Base-by-base conservation (phyloP, 495 filamentous ascomycete species). In the Friedmanniomyces simplex region DNA sequence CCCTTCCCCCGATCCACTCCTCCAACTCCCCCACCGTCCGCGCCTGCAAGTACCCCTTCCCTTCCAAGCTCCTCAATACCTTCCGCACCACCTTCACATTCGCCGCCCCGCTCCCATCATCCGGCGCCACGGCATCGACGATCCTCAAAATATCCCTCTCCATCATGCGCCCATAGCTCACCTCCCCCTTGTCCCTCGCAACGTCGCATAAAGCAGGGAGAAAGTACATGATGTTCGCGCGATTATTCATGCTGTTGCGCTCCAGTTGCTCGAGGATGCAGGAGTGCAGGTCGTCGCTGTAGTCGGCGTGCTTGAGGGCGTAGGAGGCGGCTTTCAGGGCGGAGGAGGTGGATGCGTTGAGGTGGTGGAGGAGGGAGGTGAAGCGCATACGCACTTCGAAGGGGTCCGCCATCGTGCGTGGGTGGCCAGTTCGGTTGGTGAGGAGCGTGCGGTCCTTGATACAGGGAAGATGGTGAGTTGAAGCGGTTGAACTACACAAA, bases 171-270 rank as follows among this genome's bases (percentile, higher is more conserved):
- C 93, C 80, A 67, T 90, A 97, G 18, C 55, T 55, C 5, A 55
- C 34, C 55, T 95, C 87, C 50, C 82, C 82, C 18, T 80, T 76
- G 1, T 49, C 48, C 36, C 52, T 51, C 16, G 88, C 85, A 76
- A 89, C 80, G 66, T 96, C 91, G 71, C 91, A 88, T 54, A 99
- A 84, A 59, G 89, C 85, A 68, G 97, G 91, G 67, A 97, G 83
- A 75, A 99, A 97, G 73, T 93, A 97, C 86, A 99, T 91, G 70
- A 99, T 96, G 66, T 99, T 99, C 30, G 95, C 94, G 45, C 91
- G 78, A 47, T 83, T 95, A 73, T 99, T 99, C 85, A 97, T 94
- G 60, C 84, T 88, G 64, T 87, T 94, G 81, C 91, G 54, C 30
- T 96, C 93, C 2, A 99, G 77, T 71, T 96, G 90, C 72, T 99